Evolutionary conservation across 75 land plant genomes (phyloP).

Genomic region (Selaginella tamariscina): DNA sequence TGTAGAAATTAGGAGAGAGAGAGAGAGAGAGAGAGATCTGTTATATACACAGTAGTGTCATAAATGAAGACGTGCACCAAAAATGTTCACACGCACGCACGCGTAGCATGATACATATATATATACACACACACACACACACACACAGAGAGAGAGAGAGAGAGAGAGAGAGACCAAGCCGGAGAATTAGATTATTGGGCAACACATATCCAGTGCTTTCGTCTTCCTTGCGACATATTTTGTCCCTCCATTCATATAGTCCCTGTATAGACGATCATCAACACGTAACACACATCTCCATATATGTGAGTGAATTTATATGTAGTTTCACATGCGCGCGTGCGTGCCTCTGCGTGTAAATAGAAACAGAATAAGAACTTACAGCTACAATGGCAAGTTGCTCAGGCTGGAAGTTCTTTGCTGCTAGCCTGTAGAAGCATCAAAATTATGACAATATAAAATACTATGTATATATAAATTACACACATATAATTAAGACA

Average conservation of each 20-base stretch:
- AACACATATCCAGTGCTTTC: slow-evolving; percentile 92
- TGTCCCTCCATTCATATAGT: slow-evolving; percentile 82
- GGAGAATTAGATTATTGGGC: slow-evolving; percentile 70
- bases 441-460: background rate
- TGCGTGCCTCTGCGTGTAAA: too few species aligned
- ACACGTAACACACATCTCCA: background rate
- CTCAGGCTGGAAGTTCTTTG: slow-evolving; percentile 37
- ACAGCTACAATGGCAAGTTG: slow-evolving; percentile 85
- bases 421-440: slow-evolving; percentile 38
- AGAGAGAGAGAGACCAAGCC: slow-evolving; percentile 40
- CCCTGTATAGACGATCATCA: slow-evolving; percentile 30
- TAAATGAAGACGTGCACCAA: slow-evolving; percentile 9
- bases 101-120: too few species aligned
- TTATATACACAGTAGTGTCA: background rate
- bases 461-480: background rate
- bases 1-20: background rate
- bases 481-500: background rate
- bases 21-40: too few species aligned
- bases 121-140: background rate
- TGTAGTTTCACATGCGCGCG: too few species aligned
- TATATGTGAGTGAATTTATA: too few species aligned
- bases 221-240: slow-evolving; percentile 67
- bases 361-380: slow-evolving; percentile 20
- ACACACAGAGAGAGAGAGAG: background rate
- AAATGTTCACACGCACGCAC: background rate